A percentile compares a stretch with the other conserved stretches of the same genome.
These are phyloP conservation scores for Globisporangium yorkense DNA, from an alignment of 352 stramenopile genomes.

Conservation along the genomic window DNA sequence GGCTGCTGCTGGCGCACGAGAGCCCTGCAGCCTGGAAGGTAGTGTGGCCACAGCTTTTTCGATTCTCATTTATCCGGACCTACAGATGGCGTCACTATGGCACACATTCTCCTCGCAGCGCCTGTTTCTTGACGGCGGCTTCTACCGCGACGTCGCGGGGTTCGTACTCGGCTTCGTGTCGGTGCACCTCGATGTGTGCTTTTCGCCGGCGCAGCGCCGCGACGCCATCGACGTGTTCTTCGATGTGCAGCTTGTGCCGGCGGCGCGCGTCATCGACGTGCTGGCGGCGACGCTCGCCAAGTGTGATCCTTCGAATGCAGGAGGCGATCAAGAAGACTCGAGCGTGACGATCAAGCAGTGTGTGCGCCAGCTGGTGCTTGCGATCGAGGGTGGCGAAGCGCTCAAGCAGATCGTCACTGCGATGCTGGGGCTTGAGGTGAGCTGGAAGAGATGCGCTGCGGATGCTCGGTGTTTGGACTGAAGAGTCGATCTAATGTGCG, in stretches of 20 bases:
- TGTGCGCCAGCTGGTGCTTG: conserved; percentile 34
- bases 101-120: conserved; percentile 13
- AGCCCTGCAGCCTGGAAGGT: conserved; percentile 34
- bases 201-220: conserved; percentile 33
- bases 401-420: conserved; percentile 26
- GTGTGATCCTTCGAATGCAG: conserved; percentile 1
- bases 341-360: conserved; percentile 37
- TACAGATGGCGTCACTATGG: background rate
- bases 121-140: conserved; percentile 37
- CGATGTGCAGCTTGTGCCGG: conserved; percentile 23
- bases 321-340: conserved; percentile 16
- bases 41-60: conserved; percentile 7
- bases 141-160: conserved; percentile 48
- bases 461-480: background rate
- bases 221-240: conserved; percentile 63
- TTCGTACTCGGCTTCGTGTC: conserved; percentile 56
- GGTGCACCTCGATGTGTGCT: conserved; percentile 41
- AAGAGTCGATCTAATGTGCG: background rate
- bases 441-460: background rate
- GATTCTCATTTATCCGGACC: background rate
- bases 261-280: conserved; percentile 25
- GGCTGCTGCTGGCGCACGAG: conserved; percentile 20
- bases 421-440: conserved; percentile 32
- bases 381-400: conserved; percentile 15
- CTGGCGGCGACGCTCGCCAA: conserved; percentile 31